phyloP scores from a whole-genome alignment of 164 flowering plant genomes.

The Tetracentron sinense region DNA sequence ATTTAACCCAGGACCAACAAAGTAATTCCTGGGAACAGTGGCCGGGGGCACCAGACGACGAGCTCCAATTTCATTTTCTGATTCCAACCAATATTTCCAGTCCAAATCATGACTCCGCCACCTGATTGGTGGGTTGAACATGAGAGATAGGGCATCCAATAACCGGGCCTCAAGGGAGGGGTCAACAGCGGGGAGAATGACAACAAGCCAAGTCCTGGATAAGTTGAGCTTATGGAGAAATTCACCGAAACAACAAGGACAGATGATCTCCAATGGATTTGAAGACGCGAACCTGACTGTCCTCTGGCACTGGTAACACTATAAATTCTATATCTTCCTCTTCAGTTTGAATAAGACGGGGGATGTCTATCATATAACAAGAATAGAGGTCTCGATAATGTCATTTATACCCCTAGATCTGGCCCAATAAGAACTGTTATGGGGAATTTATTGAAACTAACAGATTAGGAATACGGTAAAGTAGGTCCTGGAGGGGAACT shows the following conservation, averaged over 20 bases:
- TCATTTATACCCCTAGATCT: too few relatives aligned
- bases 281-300: conserved; percentile 38
- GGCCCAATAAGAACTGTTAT: too few relatives aligned
- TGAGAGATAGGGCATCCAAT: conserved; percentile 58
- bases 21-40: conserved; percentile 49
- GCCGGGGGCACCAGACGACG: conserved; percentile 21
- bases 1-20: conserved; percentile 44
- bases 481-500: too few relatives aligned
- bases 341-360: too few relatives aligned
- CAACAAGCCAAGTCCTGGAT: conserved; percentile 30
- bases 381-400: too few relatives aligned
- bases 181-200: conserved; percentile 37
- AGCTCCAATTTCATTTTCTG: conserved; percentile 21
- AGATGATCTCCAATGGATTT: conserved; percentile 39
- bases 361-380: too few relatives aligned
- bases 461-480: too few relatives aligned
- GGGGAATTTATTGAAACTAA: too few relatives aligned
- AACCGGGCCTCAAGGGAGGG: conserved; percentile 55
- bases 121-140: conserved; percentile 38
- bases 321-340: too few relatives aligned
- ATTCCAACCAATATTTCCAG: conserved; percentile 4
- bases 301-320: conserved; percentile 75
- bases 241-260: conserved; percentile 75
- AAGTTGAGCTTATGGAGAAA: conserved; percentile 51
- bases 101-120: conserved; percentile 21